Percentiles rank a stretch among this genome's conserved stretches.
Conservation (phyloP, 2,329 filamentous ascomycete genomes). For the Botrytis sinoallii region DNA sequence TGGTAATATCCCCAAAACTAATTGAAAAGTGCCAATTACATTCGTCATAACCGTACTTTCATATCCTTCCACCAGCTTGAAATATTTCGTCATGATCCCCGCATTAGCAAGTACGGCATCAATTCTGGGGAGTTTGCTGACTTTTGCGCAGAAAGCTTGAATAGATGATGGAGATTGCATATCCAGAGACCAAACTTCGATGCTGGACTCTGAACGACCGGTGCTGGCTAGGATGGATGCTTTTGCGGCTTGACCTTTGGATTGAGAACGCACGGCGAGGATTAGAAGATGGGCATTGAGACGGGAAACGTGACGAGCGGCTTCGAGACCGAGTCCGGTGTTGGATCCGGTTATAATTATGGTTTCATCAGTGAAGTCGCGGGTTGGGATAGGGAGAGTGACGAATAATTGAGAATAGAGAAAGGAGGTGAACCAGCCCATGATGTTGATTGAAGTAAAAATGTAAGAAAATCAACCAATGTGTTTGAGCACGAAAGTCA, state of each 20-base stretch:
- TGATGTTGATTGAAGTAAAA: not conserved
- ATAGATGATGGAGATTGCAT: slow-evolving; percentile 24
- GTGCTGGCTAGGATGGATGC: slow-evolving; percentile 29
- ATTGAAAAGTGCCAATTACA: slow-evolving; percentile 34
- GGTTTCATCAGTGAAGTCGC: slow-evolving; percentile 18
- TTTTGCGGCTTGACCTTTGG: slow-evolving; percentile 40
- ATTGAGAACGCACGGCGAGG: slow-evolving; percentile 41
- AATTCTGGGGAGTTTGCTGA: slow-evolving; percentile 40
- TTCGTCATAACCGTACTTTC: slow-evolving; percentile 32
- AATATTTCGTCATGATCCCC: slow-evolving; percentile 18
- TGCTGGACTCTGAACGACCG: slow-evolving; percentile 22
- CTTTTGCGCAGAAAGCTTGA: slow-evolving; percentile 21
- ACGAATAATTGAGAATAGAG: slow-evolving; percentile 26
- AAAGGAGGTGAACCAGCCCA: slow-evolving; percentile 15
- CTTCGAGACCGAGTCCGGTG: slow-evolving; percentile 35
- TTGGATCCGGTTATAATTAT: slow-evolving; percentile 20
- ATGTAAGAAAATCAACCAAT: not conserved
- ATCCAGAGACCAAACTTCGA: slow-evolving; percentile 30
- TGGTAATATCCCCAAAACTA: slow-evolving; percentile 31
- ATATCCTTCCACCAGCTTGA: slow-evolving; percentile 25
- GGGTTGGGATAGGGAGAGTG: slow-evolving; percentile 17
- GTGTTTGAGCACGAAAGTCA: no score
- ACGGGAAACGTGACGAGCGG: slow-evolving; percentile 37
- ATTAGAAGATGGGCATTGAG: slow-evolving; percentile 41
- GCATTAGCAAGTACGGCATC: slow-evolving; percentile 45